Percentiles rank a stretch among this genome's conserved stretches.
These are phyloP conservation scores for Phytophthora cactorum DNA, from an alignment of 352 stramenopile species.

Conservation along the genomic window DNA sequence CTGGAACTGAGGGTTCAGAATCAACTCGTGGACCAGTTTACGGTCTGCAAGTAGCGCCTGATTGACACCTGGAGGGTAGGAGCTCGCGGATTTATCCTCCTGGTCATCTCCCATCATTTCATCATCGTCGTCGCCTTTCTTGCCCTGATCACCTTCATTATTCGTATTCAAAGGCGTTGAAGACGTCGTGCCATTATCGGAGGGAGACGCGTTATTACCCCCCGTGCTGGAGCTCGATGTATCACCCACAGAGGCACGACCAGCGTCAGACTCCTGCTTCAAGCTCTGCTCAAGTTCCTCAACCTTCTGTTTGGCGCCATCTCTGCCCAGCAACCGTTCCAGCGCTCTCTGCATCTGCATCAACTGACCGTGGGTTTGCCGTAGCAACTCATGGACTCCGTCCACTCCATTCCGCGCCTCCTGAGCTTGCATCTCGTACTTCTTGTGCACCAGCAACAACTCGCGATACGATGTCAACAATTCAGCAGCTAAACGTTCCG, in stretches of 20 bases:
- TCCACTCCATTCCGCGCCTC: slow-evolving; percentile 42
- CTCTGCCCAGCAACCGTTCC: slow-evolving; percentile 60
- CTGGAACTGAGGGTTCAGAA: slow-evolving; percentile 71
- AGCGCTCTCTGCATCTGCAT: slow-evolving; percentile 58
- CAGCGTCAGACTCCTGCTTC: slow-evolving; percentile 11
- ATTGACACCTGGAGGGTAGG: slow-evolving; percentile 36
- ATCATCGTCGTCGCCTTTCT: slow-evolving; percentile 35
- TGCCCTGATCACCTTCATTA: slow-evolving; percentile 25
- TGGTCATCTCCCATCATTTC: slow-evolving; percentile 21
- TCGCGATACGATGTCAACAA: slow-evolving; percentile 64
- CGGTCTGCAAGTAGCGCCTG: slow-evolving; percentile 60
- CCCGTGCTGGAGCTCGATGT: background rate
- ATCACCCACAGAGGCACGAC: background rate
- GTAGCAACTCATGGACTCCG: slow-evolving; percentile 56
- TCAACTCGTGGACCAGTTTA: slow-evolving; percentile 73
- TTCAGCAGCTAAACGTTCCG: slow-evolving; percentile 55
- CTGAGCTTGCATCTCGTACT: slow-evolving; percentile 46
- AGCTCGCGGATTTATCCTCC: slow-evolving; percentile 5
- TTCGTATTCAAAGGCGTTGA: slow-evolving; percentile 13
- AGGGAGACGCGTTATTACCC: slow-evolving; percentile 6
- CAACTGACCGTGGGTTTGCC: slow-evolving; percentile 70
- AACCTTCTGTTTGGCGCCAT: slow-evolving; percentile 43
- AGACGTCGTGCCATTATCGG: slow-evolving; percentile 14
- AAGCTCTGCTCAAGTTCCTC: slow-evolving; percentile 40
- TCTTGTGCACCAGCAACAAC: slow-evolving; percentile 50